Base-by-base conservation (phyloP, 108 stramenopile species). In the Chaetoceros muelleri region DNA sequence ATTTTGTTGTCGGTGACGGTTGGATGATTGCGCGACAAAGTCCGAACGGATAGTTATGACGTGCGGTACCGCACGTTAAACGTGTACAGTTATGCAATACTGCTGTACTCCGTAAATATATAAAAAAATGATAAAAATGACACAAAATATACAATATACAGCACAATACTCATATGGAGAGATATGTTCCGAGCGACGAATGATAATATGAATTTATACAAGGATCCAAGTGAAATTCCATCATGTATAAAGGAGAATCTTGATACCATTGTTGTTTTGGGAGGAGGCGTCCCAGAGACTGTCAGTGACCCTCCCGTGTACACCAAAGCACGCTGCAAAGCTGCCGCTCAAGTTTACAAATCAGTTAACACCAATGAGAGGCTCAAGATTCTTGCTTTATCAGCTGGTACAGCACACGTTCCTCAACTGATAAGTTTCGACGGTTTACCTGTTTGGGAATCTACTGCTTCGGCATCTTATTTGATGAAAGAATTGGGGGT, bases 331-430 rank as follows among this genome's bases (percentile, higher is more conserved):
- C 64, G 81, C 47, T 78, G 76, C 29, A 72, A 76, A 40, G 72
- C 68, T 62, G 77, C 77, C 7, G 74, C 73, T 27, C 28, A 50
- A 29, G 51, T 81, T 30, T 55, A 73, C 17, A 31, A 40, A 19
- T 24, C 10, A 30, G 28, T 2, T 10, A 28, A 26, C 24, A 53
- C 10, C 3, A 8, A 25, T 28, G 53, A 5, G 20, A 20, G 28
- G 1, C 65, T 82, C 22, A 60, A 78, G 1, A 70, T 87, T 24
- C 40, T 87, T 13, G 78, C 77, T 55, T 62, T 92, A 7, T 85
- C 83, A 17, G 90, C 90, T 17, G 90, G 90, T 0, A 87, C 85
- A n/a, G 85, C 85, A 10, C 90, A 92, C 73, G 26, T 92, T 22
- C 79, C 85, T 18, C 90, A 92, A 64, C 61, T 73, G 24, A 54